Evolutionary conservation across 2,329 filamentous ascomycete species (phyloP), one percentile per base, ranked within the genome.

Genomic region (Penicillium sp.): DNA sequence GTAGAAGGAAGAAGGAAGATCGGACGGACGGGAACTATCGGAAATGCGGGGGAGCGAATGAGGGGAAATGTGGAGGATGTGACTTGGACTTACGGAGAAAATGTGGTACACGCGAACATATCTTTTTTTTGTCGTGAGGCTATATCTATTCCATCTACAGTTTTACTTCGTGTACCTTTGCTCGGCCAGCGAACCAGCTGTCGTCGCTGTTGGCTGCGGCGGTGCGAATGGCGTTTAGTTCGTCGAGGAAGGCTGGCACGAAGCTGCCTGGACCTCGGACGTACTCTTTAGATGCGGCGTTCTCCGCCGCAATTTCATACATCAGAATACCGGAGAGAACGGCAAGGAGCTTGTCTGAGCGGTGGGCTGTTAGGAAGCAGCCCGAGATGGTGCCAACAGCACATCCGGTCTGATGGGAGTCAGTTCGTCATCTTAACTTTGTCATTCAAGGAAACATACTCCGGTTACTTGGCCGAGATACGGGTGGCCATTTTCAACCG

Each of bases 221-320:
- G 22, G 59, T 58, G n/a, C 56, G 61, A 38, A 68, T 64, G 7
- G 56, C 54, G 22, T 73, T 76, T 34, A 83, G 57, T 57, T 76
- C 84, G 52, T 96, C 90, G 28, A 95, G 67, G 55, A 95, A 89
- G 0, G 82, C 82, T 0, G 87, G 83, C 9, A 93, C 80, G 68
- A 95, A 95, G 0, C 80, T 86, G 0, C 90, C 90, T 0, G 90
- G 88, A 0, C 90, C 90, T 41, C 71, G 72, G 2, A 92, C 85
- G 45, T 80, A 74, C 0, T 67, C 62, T 35, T 78, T 67, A 6
- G 43, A 42, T 2, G 70, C 74, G n/a, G 78, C 78, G n/a, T 67
- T 65, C 66, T 90, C 82, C 0, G 86, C 85, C 1, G 81, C 81
- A 47, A 84, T 75, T 60, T 92, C 88, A 58, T 83, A 95, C 59